These are phyloP conservation scores for Elaeagnus macrophylla DNA, from an alignment of 306 rosid species.

Conservation along the genomic window DNA sequence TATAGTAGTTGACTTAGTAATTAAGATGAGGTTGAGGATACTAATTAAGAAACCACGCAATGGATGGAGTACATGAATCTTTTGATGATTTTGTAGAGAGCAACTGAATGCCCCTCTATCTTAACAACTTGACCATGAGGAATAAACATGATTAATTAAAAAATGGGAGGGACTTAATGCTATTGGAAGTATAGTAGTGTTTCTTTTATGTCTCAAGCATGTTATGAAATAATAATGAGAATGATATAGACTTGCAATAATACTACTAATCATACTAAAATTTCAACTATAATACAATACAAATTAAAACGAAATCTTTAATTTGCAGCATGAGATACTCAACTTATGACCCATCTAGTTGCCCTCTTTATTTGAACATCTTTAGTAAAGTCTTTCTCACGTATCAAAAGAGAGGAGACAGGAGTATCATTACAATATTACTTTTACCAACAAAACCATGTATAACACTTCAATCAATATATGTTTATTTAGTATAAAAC, in stretches of 20 bases:
- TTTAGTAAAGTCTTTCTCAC: slow-evolving; percentile 21
- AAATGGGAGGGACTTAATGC: not conserved
- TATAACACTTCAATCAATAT: slow-evolving; percentile 14
- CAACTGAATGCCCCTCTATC: not conserved
- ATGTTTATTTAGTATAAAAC: slow-evolving; percentile 11
- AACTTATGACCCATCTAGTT: not conserved
- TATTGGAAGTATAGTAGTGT: slow-evolving; percentile 15
- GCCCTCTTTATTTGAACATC: slow-evolving; percentile 13
- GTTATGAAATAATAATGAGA: slow-evolving; percentile 39
- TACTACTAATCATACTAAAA: slow-evolving; percentile 19
- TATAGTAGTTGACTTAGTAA: too few relatives aligned
- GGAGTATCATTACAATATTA: slow-evolving; percentile 26
- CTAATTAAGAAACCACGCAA: too few relatives aligned
- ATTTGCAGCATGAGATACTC: slow-evolving; percentile 6
- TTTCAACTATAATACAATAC: not conserved
- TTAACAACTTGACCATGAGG: slow-evolving; percentile 1
- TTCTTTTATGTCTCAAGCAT: slow-evolving; percentile 46
- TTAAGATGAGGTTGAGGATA: too few relatives aligned
- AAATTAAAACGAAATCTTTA: slow-evolving; percentile 8
- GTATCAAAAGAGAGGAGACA: slow-evolving; percentile 31
- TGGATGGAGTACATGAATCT: too few relatives aligned
- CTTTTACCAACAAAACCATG: slow-evolving; percentile 39
- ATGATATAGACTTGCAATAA: slow-evolving; percentile 35
- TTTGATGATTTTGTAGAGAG: too few relatives aligned
- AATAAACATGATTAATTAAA: not conserved